Evolutionary conservation across 2,329 filamentous ascomycete species (phyloP).

Genomic region (Colletotrichum abscissum): DNA sequence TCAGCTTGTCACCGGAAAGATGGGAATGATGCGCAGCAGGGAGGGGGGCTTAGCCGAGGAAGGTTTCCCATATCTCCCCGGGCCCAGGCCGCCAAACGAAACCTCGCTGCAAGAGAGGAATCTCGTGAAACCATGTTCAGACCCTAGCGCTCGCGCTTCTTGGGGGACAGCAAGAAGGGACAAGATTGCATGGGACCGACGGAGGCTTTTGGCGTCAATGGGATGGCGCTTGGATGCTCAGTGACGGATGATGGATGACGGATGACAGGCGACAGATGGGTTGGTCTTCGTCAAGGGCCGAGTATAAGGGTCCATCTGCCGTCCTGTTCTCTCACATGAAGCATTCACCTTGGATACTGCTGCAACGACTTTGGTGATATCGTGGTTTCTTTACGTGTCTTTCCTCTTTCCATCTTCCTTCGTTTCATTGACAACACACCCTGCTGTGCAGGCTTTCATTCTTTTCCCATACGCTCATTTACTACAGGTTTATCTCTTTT

Average conservation of each 20-base stretch:
- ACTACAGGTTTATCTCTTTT: background rate
- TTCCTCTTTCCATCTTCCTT: conserved; percentile 36
- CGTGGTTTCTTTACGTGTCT: conserved; percentile 32
- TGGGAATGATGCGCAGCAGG: conserved; percentile 21
- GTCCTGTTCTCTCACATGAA: background rate
- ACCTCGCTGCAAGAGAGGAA: conserved; percentile 20
- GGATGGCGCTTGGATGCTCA: conserved; percentile 28
- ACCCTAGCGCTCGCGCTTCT: conserved; percentile 20
- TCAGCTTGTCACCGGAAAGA: background rate
- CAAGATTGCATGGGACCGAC: background rate
- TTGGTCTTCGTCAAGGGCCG: background rate
- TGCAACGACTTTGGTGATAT: conserved; percentile 31
- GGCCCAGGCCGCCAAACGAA: conserved; percentile 14
- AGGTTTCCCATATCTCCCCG: background rate
- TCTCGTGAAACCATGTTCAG: conserved; percentile 33
- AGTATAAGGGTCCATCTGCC: conserved; percentile 29
- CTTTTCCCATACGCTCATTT: conserved; percentile 31
- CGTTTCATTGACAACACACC: conserved; percentile 30
- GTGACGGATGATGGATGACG: conserved; percentile 2
- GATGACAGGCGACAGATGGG: background rate
- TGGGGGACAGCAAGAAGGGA: background rate
- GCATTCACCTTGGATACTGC: background rate
- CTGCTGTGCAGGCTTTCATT: conserved; percentile 45
- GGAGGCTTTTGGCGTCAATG: conserved; percentile 1
- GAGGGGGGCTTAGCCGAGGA: background rate